Evolutionary conservation across 1,139 yeast genomes (phyloP), one percentile per base, ranked within the genome.

Genomic region (Taphrina flavorubra): DNA sequence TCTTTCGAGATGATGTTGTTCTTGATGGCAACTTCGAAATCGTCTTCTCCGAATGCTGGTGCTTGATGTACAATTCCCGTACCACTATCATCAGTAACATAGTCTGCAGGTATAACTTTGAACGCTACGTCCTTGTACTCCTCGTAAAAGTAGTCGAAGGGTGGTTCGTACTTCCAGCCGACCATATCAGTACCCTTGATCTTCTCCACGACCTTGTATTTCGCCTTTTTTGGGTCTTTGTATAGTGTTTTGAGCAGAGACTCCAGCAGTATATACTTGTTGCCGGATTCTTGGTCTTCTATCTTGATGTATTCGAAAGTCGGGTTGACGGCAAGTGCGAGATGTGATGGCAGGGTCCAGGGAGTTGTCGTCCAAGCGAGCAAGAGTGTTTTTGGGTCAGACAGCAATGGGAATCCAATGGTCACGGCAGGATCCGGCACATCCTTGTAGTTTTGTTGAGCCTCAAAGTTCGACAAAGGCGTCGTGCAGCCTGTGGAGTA

Each of bases 331-430:
- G 97, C 92, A 72, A 94, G 84, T 16, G 94, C 95, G 77, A 94
- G 81, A 80, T 94, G 94, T 36, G 97, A 90, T 60, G 99, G 99
- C 77, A 94, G 84, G 65, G 99, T 95, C 99, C 99, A 94, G 67
- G 99, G 99, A 51, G 99, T 94, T 72, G 99, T 94, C 58, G 99
- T 94, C 99, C 99, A 94, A 18, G 98, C 99, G 61, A 94, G 92
- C 74, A 94, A 82, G 73, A 84, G 82, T 69, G 97, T 90, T 75
- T 89, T 86, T 73, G 89, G 90, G 75, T 92, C 96, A 72, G 86
- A 90, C 36, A 85, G 81, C 70, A 91, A 82, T 72, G 92, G 92
- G 84, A 94, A 95, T 36, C 92, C 96, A 74, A 95, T 81, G 72
- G 97, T 92, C 68, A 95, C 92, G 10, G 97, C 97, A 25, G 99